Base-by-base conservation (phyloP, 768 basidiomycete species). In the Mycena metata region DNA sequence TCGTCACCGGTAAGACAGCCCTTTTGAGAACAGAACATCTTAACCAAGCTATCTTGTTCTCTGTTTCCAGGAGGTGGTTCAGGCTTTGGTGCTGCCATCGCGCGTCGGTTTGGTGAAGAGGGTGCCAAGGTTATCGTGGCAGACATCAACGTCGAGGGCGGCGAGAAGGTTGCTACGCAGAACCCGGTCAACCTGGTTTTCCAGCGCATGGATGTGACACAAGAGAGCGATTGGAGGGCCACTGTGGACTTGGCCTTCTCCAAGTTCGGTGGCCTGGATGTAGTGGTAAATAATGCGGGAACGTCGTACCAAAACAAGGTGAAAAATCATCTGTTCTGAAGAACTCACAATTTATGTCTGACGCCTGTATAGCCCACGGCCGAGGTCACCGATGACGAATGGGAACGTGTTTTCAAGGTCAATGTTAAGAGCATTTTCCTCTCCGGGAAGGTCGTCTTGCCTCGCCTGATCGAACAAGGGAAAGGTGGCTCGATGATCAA, bases 391-490 rank as follows among this genome's bases (percentile, higher is more conserved):
- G 47, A 61, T 61, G 60, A 61, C 47, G 60, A 61, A 61, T 61
- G 60, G 60, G 60, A 61, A 47, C 49, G 60, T 51, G 60, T 61
- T 61, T 61, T 61, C 60, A 61, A 61, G 36, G 60, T 61, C 60
- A 61, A 61, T 61, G 60, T 61, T 47, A 61, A 61, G 60, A 61
- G 60, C 60, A 61, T 61, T 61, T 60, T 61, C 60, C 49, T 61
- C 47, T 61, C 49, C 60, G 60, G 23, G 51, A 61, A 61, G 49
- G 47, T 61, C 51, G 60, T 61, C 60, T 61, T 61, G 60, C 60
- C 60, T 61, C 60, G 60, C 60, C 47, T 61, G 60, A 61, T 61
- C 60, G 60, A 61, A 61, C 60, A 61, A 61, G 60, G 60, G 60
- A 61, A 61, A 24, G 60, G 60, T 61, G 60, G 60, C 60, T 61